Conservation (phyloP, 306 rosid species). For the Vicia villosa region DNA sequence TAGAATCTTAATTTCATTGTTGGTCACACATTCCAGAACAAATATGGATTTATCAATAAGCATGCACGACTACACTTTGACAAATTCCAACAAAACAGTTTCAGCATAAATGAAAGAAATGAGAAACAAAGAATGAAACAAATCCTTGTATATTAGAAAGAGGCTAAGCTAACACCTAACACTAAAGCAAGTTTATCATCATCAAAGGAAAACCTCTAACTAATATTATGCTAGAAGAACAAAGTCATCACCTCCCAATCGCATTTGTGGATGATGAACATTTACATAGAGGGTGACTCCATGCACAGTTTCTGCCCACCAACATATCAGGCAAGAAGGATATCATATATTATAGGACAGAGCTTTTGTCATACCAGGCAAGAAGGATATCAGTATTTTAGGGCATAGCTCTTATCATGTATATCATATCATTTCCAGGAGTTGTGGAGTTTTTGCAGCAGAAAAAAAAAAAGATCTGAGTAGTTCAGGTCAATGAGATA, state of each 20-base stretch:
- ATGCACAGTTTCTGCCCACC: neutral
- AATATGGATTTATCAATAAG: neutral
- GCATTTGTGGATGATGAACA: neutral
- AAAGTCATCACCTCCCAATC: neutral
- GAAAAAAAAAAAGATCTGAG: neutral
- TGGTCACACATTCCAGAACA: neutral
- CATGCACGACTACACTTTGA: neutral
- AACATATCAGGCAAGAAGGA: too few species aligned
- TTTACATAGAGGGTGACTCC: neutral
- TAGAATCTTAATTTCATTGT: slow-evolving; percentile 3
- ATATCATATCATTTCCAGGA: neutral
- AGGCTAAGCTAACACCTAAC: neutral
- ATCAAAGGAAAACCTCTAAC: neutral
- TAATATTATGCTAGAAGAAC: neutral
- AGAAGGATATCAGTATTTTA: too few species aligned
- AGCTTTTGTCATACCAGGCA: too few species aligned
- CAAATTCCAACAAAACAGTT: slow-evolving; percentile 14
- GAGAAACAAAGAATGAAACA: neutral
- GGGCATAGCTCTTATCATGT: neutral
- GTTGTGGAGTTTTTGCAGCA: neutral
- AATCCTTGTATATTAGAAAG: neutral
- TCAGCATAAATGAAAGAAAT: neutral
- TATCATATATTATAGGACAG: too few species aligned
- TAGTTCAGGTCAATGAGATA: neutral
- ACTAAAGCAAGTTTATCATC: neutral